phyloP scores from a whole-genome alignment of 306 rosid species.

The Lathyrus tuberosus region DNA sequence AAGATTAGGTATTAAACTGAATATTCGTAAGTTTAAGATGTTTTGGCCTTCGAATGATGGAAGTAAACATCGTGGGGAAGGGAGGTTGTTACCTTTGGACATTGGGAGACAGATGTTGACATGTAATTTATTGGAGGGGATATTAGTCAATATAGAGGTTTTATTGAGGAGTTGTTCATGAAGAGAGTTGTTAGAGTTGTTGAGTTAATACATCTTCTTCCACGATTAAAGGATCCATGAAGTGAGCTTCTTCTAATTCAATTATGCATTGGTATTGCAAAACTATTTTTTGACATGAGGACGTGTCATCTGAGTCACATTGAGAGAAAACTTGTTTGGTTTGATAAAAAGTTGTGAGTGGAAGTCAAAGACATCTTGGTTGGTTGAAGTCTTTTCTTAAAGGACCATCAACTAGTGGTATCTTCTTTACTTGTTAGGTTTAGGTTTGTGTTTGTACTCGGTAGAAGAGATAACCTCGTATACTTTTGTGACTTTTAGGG shows the following conservation, averaged over 20 bases:
- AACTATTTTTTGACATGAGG: no score
- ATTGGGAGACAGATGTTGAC: not conserved
- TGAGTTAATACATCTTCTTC: not conserved
- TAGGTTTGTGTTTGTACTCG: no score
- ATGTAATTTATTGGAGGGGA: not conserved
- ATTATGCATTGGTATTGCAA: no score
- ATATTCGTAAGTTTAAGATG: not conserved
- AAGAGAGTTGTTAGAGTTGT: not conserved
- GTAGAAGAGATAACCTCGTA: no score
- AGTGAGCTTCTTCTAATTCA: not conserved
- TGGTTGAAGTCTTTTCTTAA: no score
- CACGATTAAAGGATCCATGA: not conserved
- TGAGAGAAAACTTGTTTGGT: no score
- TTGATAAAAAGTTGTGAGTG: no score
- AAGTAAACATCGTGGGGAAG: not conserved
- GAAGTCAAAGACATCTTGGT: no score
- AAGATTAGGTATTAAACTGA: not conserved
- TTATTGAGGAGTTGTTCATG: not conserved
- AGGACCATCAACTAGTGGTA: no score
- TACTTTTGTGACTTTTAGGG: no score
- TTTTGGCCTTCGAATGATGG: not conserved
- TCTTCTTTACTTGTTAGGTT: no score
- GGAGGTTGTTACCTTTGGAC: not conserved
- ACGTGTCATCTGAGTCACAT: no score
- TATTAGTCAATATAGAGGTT: not conserved